Conservation (phyloP, 768 basidiomycete genomes). For the Pleurotus djamor region DNA sequence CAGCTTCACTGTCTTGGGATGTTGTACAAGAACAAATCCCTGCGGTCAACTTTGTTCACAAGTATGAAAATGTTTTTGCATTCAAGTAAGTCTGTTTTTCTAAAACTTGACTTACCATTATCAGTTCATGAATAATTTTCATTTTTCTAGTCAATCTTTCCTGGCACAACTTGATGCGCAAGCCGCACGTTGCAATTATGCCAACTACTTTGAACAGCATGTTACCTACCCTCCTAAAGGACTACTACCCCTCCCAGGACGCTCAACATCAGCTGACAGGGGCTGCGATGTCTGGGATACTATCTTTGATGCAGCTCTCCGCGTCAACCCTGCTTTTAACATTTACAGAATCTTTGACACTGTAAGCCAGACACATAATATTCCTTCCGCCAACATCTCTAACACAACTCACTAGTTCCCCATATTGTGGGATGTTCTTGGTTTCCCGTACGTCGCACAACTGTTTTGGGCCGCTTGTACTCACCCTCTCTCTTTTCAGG, state of each 20-base stretch:
- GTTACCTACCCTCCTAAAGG: constrained; percentile 71
- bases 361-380: constrained; percentile 25
- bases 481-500: constrained; percentile 22
- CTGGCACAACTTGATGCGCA: constrained; percentile 53
- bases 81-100: constrained; percentile 52
- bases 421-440: constrained; percentile 76
- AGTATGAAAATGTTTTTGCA: constrained; percentile 66
- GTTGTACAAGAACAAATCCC: constrained; percentile 71
- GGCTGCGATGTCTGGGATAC: constrained; percentile 70
- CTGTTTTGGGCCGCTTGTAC: background rate
- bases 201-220: constrained; percentile 57
- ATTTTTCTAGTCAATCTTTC: constrained; percentile 57
- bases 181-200: constrained; percentile 58
- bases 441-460: constrained; percentile 59
- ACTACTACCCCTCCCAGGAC: constrained; percentile 64
- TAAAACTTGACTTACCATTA: background rate
- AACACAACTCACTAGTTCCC: constrained; percentile 37
- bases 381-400: background rate
- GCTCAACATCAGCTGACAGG: constrained; percentile 36
- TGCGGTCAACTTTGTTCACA: constrained; percentile 72
- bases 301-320: constrained; percentile 60
- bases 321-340: constrained; percentile 74
- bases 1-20: constrained; percentile 59
- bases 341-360: constrained; percentile 79
- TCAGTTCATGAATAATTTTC: background rate